Evolutionary conservation across 2,329 filamentous ascomycete genomes (phyloP), one percentile per base, ranked within the genome.

Genomic region (Ceratocystis colombiana): DNA sequence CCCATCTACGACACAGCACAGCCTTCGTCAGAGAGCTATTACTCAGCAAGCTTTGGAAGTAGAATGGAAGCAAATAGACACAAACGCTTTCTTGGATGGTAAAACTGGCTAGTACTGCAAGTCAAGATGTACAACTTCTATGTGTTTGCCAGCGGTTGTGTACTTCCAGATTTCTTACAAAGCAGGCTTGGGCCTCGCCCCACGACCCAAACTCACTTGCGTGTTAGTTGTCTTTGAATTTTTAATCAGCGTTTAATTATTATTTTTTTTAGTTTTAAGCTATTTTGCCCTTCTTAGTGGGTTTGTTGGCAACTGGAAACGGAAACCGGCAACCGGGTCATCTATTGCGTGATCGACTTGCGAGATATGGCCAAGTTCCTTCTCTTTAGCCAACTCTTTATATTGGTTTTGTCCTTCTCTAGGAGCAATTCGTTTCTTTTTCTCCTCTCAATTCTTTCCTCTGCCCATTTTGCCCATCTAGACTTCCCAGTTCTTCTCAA

Each of bases 271-370:
- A 6, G 20, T 20, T 10, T 20, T 55, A 41, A 41, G 10, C 12
- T 15, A 55, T 28, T 30, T 30, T 8, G 12, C 12, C 22, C n/a
- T 8, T 17, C 48, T 53, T 41, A 41, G 37, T 12, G 37, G 12
- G 37, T 30, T 55, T 30, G 50, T 2, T 55, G 22, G 50, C n/a
- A 15, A 55, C 22, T 55, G 12, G 50, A 55, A 55, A 28, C 50
- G 50, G 50, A 55, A 30, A 30, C 28, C 61, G 50, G 61, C 55
- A 64, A 48, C 44, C 62, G 53, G 45, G 44, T 10, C 53, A 6
- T 33, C 44, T 63, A 63, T 63, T 63, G 61, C 61, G 61, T 63
- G 61, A 63, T 63, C 61, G 61, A 46, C 41, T 48, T 25, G 25
- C 20, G 44, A 45, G 25, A 46, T 45, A 45, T 28, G 22, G 37